Conservation (phyloP, 1,284 basidiomycete species). For the Pyrrhoderma lamaoense region DNA sequence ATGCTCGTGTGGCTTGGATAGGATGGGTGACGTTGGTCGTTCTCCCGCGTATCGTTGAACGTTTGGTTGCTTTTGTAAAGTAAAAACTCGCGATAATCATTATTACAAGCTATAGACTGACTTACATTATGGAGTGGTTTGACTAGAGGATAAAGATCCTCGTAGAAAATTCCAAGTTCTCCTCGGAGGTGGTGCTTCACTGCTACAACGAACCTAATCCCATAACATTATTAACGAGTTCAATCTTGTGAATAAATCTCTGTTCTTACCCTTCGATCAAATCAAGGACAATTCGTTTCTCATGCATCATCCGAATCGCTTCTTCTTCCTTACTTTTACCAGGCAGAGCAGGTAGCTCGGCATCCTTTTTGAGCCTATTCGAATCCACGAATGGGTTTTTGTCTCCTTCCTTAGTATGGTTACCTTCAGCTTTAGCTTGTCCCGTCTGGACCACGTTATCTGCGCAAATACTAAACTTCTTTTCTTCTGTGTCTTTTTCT, state of each 20-base stretch:
- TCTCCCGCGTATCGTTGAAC: too few relatives aligned
- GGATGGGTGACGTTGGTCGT: too few relatives aligned
- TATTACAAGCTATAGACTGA: neutral
- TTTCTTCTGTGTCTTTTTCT: conserved; percentile 7
- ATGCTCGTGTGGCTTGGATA: too few relatives aligned
- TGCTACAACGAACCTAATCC: conserved; percentile 47
- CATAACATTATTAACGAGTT: too few relatives aligned
- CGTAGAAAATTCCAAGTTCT: conserved; percentile 51
- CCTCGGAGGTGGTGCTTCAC: conserved; percentile 62
- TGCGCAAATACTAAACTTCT: conserved; percentile 24
- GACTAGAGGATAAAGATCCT: conserved; percentile 50
- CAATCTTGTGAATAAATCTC: neutral
- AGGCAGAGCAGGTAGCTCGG: neutral
- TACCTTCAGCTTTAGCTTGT: conserved; percentile 29
- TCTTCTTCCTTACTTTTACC: neutral
- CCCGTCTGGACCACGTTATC: conserved; percentile 18
- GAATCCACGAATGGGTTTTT: neutral
- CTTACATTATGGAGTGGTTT: conserved; percentile 31
- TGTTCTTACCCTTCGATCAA: conserved; percentile 45
- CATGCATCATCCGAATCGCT: conserved; percentile 44
- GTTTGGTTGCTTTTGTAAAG: too few relatives aligned
- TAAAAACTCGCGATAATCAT: too few relatives aligned
- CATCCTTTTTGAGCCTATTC: conserved; percentile 22
- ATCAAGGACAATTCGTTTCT: conserved; percentile 54
- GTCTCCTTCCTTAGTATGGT: too few relatives aligned